A percentile compares a stretch with the other conserved stretches of the same genome.
Conservation (phyloP, 2,329 filamentous ascomycete genomes). For the Trichophyton verrucosum region DNA sequence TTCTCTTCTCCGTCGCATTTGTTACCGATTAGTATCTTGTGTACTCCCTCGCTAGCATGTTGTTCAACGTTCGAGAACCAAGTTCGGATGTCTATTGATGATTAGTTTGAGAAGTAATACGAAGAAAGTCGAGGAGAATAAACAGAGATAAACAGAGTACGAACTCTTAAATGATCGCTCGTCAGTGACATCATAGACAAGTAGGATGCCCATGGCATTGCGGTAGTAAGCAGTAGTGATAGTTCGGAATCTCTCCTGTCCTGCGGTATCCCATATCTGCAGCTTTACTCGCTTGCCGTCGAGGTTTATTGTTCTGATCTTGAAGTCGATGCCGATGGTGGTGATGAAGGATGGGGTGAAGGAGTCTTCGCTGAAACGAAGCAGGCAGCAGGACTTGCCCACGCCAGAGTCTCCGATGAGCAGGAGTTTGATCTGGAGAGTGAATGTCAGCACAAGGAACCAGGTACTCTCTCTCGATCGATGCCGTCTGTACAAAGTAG, state of each 20-base stretch:
- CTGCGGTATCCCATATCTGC: conserved; percentile 99
- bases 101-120: not conserved
- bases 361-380: conserved; percentile 94
- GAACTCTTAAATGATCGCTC: conserved; percentile 89
- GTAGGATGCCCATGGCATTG: conserved; percentile 92
- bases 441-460: not conserved
- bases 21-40: conserved; percentile 99
- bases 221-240: conserved; percentile 99
- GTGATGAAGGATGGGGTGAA: conserved; percentile 98
- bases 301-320: conserved; percentile 97
- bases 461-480: not conserved
- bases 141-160: conserved; percentile 24
- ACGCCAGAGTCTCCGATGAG: conserved; percentile 95
- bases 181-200: conserved; percentile 98
- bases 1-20: conserved; percentile 99
- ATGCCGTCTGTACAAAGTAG: not conserved
- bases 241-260: conserved; percentile 94
- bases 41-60: conserved; percentile 95
- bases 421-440: conserved; percentile 74
- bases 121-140: not conserved
- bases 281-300: conserved; percentile 98
- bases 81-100: conserved; percentile 72
- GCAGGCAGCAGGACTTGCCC: conserved; percentile 90
- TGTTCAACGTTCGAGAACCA: conserved; percentile 99
- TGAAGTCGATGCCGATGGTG: conserved; percentile 99